Percentiles rank a stretch among this genome's conserved stretches.
phyloP scores from a whole-genome alignment of 2,329 filamentous ascomycete species.

The Pestalotiopsis fici region DNA sequence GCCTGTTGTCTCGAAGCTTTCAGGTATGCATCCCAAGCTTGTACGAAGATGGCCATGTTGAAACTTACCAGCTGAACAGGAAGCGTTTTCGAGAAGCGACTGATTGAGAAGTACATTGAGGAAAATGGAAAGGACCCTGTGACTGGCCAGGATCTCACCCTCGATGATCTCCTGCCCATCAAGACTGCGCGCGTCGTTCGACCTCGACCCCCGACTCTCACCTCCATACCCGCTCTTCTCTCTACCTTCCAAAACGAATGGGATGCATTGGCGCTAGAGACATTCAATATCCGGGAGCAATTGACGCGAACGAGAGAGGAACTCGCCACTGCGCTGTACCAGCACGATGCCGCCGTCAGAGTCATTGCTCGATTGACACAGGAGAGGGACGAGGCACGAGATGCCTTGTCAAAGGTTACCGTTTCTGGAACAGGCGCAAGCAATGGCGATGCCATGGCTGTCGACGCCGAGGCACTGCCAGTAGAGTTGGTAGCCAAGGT shows the following conservation, averaged over 20 bases:
- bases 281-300: constrained; percentile 88
- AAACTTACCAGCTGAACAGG: constrained; percentile 48
- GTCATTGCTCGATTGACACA: constrained; percentile 90
- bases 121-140: constrained; percentile 93
- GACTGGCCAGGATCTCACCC: constrained; percentile 79
- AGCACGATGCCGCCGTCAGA: constrained; percentile 94
- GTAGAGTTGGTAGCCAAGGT: constrained; percentile 72
- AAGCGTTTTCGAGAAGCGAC: constrained; percentile 88
- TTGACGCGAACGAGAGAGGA: constrained; percentile 89
- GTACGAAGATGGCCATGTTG: background rate
- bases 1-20: constrained; percentile 93
- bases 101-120: constrained; percentile 92
- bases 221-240: constrained; percentile 92
- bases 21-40: constrained; percentile 59
- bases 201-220: constrained; percentile 88
- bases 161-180: constrained; percentile 85
- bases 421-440: constrained; percentile 63
- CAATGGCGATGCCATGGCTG: constrained; percentile 86
- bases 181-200: constrained; percentile 82
- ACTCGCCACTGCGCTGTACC: constrained; percentile 89
- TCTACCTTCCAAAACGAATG: constrained; percentile 98
- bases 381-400: constrained; percentile 89
- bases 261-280: constrained; percentile 90
- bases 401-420: constrained; percentile 83
- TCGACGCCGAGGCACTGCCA: constrained; percentile 79